A percentile compares a stretch with the other conserved stretches of the same genome.
Conservation (phyloP, 768 basidiomycete species). For the Agaricus subrufescens region DNA sequence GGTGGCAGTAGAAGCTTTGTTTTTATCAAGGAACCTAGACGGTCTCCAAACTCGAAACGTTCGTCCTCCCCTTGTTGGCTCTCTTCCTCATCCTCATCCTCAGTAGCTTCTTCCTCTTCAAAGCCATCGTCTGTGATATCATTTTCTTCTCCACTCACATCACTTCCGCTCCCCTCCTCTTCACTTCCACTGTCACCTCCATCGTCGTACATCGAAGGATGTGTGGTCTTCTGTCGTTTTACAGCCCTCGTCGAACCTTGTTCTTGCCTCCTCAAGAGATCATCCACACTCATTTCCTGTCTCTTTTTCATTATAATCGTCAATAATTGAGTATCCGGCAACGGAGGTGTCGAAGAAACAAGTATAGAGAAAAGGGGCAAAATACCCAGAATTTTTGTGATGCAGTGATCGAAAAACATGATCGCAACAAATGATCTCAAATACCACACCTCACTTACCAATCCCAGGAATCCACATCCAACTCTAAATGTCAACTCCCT, state of each 20-base stretch:
- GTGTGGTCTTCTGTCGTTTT: constrained; percentile 30
- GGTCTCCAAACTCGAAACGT: constrained; percentile 14
- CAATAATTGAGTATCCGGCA: background rate
- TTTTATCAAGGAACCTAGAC: constrained; percentile 13
- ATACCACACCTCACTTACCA: no score
- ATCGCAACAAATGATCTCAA: background rate
- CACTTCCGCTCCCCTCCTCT: constrained; percentile 11
- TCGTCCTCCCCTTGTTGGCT: background rate
- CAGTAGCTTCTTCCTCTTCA: constrained; percentile 4
- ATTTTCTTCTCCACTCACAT: constrained; percentile 15
- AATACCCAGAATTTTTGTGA: no score
- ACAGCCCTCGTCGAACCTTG: constrained; percentile 17
- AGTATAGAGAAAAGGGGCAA: no score
- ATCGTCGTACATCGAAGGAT: background rate
- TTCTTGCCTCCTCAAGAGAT: constrained; percentile 43
- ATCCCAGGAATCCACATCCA: no score
- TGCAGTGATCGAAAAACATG: background rate
- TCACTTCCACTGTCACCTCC: background rate
- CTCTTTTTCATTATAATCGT: constrained; percentile 12
- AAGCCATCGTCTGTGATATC: background rate
- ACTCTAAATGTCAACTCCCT: constrained; percentile 2
- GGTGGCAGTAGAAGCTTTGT: constrained; percentile 1
- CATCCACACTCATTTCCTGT: constrained; percentile 35
- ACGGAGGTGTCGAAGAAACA: background rate
- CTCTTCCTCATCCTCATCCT: constrained; percentile 7